Evolutionary conservation across 176 grass and related monocot genomes (phyloP).

Genomic region (Themeda triandra): DNA sequence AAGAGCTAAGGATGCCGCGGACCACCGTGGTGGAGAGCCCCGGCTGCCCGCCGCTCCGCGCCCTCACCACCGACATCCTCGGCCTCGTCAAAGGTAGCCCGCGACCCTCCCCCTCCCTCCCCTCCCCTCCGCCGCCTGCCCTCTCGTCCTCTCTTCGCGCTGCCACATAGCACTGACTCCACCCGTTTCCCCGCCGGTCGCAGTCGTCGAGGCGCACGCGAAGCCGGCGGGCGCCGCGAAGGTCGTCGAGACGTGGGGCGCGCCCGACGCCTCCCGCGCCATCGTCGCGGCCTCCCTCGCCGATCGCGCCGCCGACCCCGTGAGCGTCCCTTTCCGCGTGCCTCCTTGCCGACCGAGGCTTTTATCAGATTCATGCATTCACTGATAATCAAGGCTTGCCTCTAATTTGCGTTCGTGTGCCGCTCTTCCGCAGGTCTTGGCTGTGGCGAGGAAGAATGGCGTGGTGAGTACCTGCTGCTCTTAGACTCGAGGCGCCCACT

Average conservation of each 20-base stretch:
- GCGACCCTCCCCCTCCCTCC: background rate
- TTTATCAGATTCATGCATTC: background rate
- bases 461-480: conserved; percentile 47
- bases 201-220: conserved; percentile 71
- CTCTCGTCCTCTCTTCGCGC: background rate
- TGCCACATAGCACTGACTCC: background rate
- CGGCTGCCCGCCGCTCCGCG: conserved; percentile 78
- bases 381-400: background rate
- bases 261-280: conserved; percentile 58
- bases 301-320: conserved; percentile 58
- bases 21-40: conserved; percentile 61
- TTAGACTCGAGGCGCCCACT: background rate
- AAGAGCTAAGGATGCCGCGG: conserved; percentile 61
- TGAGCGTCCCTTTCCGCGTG: background rate
- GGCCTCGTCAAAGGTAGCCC: conserved; percentile 82
- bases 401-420: background rate
- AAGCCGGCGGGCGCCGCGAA: conserved; percentile 53
- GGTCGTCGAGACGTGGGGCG: conserved; percentile 88
- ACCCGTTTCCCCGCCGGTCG: background rate
- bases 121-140: background rate
- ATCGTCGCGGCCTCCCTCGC: conserved; percentile 60
- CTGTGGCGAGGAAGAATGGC: conserved; percentile 78
- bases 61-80: conserved; percentile 69
- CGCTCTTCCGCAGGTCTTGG: conserved; percentile 59
- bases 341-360: background rate